Conservation (phyloP, 768 basidiomycete species). For the Amanita molliuscula region DNA sequence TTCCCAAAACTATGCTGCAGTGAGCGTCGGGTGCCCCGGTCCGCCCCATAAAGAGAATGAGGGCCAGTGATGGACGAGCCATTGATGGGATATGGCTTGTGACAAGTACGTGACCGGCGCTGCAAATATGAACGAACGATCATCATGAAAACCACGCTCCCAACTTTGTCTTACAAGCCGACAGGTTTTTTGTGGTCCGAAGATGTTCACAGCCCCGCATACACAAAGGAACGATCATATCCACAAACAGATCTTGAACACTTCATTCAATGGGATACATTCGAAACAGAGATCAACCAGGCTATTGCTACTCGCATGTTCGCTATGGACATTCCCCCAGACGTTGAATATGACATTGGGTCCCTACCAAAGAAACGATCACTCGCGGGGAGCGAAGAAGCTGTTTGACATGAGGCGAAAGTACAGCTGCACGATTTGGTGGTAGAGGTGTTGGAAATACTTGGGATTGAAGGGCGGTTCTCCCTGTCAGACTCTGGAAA, state of each 20-base stretch:
- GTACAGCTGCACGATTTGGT: conserved; percentile 7
- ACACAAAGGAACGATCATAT: not conserved
- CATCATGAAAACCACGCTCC: conserved; percentile 1
- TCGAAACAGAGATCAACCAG: not conserved
- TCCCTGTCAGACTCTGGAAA: not conserved
- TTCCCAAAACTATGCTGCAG: too few species aligned
- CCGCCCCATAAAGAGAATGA: too few species aligned
- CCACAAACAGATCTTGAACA: conserved; percentile 1
- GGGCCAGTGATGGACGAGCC: too few species aligned
- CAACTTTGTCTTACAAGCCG: not conserved
- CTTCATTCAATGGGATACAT: not conserved
- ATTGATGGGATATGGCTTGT: too few species aligned
- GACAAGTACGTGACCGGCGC: too few species aligned
- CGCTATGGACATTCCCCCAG: not conserved
- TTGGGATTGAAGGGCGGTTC: conserved; percentile 8
- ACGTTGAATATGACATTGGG: not conserved
- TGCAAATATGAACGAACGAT: too few species aligned
- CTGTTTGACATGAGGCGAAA: conserved; percentile 2
- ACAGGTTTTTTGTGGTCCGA: not conserved
- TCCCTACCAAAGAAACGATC: not conserved
- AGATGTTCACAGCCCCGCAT: not conserved
- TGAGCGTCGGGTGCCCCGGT: too few species aligned
- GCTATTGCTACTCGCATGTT: not conserved
- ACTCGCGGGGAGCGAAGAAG: conserved; percentile 6
- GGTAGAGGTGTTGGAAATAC: conserved; percentile 4